Evolutionary conservation across 176 grass and related monocot genomes (phyloP).

Genomic region (Hyparrhenia diplandra): DNA sequence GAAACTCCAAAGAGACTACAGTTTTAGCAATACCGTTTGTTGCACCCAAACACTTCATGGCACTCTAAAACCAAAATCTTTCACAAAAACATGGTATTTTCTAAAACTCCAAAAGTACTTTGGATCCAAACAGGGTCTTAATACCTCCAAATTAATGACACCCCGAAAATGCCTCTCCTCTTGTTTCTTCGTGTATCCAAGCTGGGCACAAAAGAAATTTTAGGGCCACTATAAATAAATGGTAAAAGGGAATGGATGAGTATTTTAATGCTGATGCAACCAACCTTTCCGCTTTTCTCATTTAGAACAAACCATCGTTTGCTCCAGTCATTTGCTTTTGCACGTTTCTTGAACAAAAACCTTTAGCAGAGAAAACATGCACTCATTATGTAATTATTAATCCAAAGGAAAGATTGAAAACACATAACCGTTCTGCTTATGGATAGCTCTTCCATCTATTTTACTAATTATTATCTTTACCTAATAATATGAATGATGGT

Average conservation of each 20-base stretch:
- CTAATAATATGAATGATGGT: neutral
- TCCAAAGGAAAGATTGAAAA: neutral
- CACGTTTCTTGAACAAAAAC: conserved; percentile 70
- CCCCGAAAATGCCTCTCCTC: conserved; percentile 81
- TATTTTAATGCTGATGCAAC: conserved; percentile 5
- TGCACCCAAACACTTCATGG: too few species aligned
- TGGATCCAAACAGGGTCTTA: too few species aligned
- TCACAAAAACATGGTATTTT: too few species aligned
- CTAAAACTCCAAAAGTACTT: too few species aligned
- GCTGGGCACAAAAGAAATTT: conserved; percentile 37
- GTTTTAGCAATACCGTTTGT: too few species aligned
- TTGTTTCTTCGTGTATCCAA: conserved; percentile 91
- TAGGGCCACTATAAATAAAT: neutral
- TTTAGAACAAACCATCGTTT: conserved; percentile 92
- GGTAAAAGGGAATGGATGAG: neutral
- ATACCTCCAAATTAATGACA: conserved; percentile 80
- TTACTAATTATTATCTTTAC: neutral
- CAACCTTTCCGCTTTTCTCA: conserved; percentile 83
- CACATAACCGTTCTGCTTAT: neutral
- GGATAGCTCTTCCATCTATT: neutral
- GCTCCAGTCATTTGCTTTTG: conserved; percentile 78
- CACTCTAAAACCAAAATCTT: too few species aligned
- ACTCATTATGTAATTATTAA: conserved; percentile 8
- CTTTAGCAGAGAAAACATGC: conserved; percentile 37
- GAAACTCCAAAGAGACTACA: too few species aligned